Evolutionary conservation across 805 yeast genomes (phyloP), one percentile per base, ranked within the genome.

Genomic region (Schwanniomyces sp.): DNA sequence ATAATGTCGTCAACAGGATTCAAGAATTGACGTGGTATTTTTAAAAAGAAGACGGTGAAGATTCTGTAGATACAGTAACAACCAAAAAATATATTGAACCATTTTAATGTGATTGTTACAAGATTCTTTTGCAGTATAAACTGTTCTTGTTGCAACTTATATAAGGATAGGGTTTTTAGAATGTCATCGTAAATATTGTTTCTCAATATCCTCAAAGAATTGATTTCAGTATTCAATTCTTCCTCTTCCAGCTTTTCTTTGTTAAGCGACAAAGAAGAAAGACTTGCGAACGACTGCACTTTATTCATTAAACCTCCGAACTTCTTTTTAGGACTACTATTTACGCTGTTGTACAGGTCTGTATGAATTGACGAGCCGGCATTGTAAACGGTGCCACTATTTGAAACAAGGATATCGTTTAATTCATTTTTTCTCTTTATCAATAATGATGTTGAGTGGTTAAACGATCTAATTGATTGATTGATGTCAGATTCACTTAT

Each of bases 41-140:
- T 71, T 34, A 77, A 45, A 2, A 74, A 32, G 38, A 76, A 51
- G 34, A 76, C 77, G 55, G 68, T 71, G 28, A 75, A 40, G 5
- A 79, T 64, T 44, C 81, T 64, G 58, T 80, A 80, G 41, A 74
- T 45, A 62, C 84, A 79, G 60, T 79, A 80, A n/a, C 68, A 38
- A 9, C 79, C 68, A 51, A 79, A 75, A 5, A 57, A 53, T 44
- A 54, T 41, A 49, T 66, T 59, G 41, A 62, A 53, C 40, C 49
- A 43, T 3, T 43, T 45, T 16, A 32, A 34, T 10, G 26, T 17
- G 30, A 37, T 29, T 11, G 7, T 37, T 9, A 39, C 8, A 10
- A 21, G 18, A 5, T 14, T 17, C 10, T 34, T 39, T 12, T 11
- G 8, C 26, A 8, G 24, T 26, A 14, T 14, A 14, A 12, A 17